Percentiles rank a stretch among this genome's conserved stretches.
phyloP scores from a whole-genome alignment of 1,139 yeast species.

The Candida neerlandica region DNA sequence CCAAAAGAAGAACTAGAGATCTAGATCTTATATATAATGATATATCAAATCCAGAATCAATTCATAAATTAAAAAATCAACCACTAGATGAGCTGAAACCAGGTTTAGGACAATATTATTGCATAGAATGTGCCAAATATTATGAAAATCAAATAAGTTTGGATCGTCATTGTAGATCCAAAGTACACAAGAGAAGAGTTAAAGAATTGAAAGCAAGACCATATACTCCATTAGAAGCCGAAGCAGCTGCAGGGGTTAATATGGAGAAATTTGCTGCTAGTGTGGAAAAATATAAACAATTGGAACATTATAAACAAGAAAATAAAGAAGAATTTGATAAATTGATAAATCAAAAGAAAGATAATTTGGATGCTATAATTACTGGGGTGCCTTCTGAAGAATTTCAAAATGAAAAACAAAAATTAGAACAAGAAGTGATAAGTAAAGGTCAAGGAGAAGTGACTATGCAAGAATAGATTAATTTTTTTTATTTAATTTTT shows the following conservation, averaged over 20 bases:
- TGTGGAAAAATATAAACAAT: constrained; percentile 56
- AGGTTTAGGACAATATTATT: constrained; percentile 92
- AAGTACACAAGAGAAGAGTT: constrained; percentile 84
- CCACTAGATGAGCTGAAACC: constrained; percentile 88
- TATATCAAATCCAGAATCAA: constrained; percentile 62
- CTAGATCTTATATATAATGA: constrained; percentile 83
- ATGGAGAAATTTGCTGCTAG: constrained; percentile 64
- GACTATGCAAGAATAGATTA: constrained; percentile 25
- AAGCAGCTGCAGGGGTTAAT: constrained; percentile 85
- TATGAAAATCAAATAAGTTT: constrained; percentile 78
- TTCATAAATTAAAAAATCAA: constrained; percentile 70
- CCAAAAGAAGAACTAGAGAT: constrained; percentile 83
- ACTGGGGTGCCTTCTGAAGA: constrained; percentile 36
- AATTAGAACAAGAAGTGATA: constrained; percentile 5
- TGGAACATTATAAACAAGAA: constrained; percentile 41
- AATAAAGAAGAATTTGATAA: constrained; percentile 41
- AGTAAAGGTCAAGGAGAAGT: constrained; percentile 16
- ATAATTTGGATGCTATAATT: constrained; percentile 43
- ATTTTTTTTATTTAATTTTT: too few relatives aligned
- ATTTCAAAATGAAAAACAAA: constrained; percentile 16
- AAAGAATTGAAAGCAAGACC: constrained; percentile 77
- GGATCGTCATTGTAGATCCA: constrained; percentile 70
- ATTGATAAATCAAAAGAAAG: constrained; percentile 41
- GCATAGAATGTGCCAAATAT: constrained; percentile 92
- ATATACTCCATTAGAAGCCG: constrained; percentile 83